These are phyloP conservation scores for Fusarium austroafricanum DNA, from an alignment of 2,329 filamentous ascomycete species.

Conservation along the genomic window DNA sequence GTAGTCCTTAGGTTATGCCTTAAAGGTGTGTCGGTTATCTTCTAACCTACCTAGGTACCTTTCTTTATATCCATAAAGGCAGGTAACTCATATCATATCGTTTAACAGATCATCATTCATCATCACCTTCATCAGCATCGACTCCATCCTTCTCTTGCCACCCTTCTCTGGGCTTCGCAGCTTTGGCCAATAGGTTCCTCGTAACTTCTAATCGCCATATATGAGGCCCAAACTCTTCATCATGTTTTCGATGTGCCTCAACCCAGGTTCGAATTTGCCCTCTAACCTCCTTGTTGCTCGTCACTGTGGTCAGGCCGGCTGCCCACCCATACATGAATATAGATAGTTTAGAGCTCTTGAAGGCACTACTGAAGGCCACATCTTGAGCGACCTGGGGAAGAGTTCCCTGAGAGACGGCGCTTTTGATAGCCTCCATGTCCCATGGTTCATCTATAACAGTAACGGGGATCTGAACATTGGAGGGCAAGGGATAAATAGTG, in stretches of 20 bases:
- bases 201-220: conserved; percentile 53
- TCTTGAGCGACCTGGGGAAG: conserved; percentile 52
- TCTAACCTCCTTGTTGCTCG: conserved; percentile 56
- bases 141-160: conserved; percentile 17
- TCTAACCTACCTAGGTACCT: no score
- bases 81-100: no score
- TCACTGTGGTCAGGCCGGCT: conserved; percentile 50
- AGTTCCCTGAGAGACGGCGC: conserved; percentile 39
- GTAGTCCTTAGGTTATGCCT: no score
- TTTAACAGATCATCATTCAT: conserved; percentile 14
- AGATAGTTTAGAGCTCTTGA: conserved; percentile 54
- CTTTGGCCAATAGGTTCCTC: conserved; percentile 52
- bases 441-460: conserved; percentile 46
- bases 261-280: conserved; percentile 52
- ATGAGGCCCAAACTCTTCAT: conserved; percentile 48
- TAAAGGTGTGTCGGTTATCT: no score
- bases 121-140: conserved; percentile 4
- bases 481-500: conserved; percentile 49
- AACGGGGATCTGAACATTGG: conserved; percentile 52
- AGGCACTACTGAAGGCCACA: conserved; percentile 48
- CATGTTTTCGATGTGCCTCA: conserved; percentile 45
- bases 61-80: no score
- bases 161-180: conserved; percentile 43
- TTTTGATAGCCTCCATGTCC: conserved; percentile 43
- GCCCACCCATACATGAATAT: conserved; percentile 57